phyloP scores from a whole-genome alignment of 2,329 filamentous ascomycete species.

The Xenoacremonium recifei region DNA sequence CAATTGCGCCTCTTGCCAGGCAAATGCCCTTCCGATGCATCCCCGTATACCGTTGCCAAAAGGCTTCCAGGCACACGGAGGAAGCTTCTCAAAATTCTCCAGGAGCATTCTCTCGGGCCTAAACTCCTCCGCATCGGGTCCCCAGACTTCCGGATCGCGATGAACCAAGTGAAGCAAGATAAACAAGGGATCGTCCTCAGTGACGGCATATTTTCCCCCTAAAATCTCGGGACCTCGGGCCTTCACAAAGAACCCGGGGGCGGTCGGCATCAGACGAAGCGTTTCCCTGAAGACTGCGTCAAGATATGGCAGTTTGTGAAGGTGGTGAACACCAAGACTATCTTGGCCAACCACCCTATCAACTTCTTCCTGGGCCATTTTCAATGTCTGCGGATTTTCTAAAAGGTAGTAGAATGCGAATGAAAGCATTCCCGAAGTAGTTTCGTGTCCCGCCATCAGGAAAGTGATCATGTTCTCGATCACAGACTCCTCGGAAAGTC shows the following conservation, averaged over 20 bases:
- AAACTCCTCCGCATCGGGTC: constrained; percentile 56
- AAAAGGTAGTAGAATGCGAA: constrained; percentile 61
- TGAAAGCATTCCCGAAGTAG: constrained; percentile 60
- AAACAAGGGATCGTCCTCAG: constrained; percentile 42
- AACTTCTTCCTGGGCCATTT: constrained; percentile 60
- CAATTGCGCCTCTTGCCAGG: constrained; percentile 56
- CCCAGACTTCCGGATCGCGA: constrained; percentile 55
- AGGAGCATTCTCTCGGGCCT: constrained; percentile 62
- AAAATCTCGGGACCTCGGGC: constrained; percentile 36
- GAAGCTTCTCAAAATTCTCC: constrained; percentile 41
- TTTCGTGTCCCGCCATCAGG: constrained; percentile 64
- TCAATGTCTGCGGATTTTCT: constrained; percentile 54
- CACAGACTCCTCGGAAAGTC: constrained; percentile 58
- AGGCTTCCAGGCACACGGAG: constrained; percentile 47
- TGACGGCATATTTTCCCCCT: constrained; percentile 53
- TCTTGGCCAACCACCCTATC: constrained; percentile 57
- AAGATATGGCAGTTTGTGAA: constrained; percentile 62
- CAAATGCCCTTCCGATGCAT: constrained; percentile 54
- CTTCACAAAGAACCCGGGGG: constrained; percentile 27
- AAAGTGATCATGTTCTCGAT: constrained; percentile 69
- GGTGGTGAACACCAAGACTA: constrained; percentile 55
- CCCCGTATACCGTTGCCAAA: constrained; percentile 52
- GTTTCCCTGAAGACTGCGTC: constrained; percentile 61
- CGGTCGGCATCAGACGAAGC: constrained; percentile 25
- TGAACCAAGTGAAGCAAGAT: constrained; percentile 49